Evolutionary conservation across 306 rosid genomes (phyloP), one percentile per base, ranked within the genome.

Genomic region (Oemleria cerasiformis): DNA sequence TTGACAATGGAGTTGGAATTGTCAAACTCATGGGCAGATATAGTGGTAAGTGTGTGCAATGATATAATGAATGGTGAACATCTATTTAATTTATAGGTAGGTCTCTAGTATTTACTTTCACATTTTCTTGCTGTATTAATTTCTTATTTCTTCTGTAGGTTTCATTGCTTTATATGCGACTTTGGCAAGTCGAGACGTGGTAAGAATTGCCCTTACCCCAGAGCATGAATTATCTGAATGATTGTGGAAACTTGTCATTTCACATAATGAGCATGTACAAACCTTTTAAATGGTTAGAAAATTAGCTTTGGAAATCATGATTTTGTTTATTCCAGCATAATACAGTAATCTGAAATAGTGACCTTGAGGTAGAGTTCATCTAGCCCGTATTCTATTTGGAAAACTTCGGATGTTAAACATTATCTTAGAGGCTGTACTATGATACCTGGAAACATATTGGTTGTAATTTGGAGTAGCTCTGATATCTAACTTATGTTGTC

Each of bases 141-240:
- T 67, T 43, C 58, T 56, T 74, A 12, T 84, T 84, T 84, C 60
- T 64, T 79, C 63, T 86, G 88, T 90, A 93, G 98, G 98, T 79
- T 93, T 91, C 81, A 93, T 93, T 80, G 98, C 97, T 73, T 86
- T 84, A 85, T 39, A 66, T 86, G 98, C 97, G 82, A 93, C 98
- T 78, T 82, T 88, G 86, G 98, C 98, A 48, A 93, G 94, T 82
- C 89, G 97, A 79, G 98, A 93, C 71, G 98, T 93, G 94, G 98
- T 93, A 84, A 78, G 90, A 63, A 73, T 48, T 55, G 67, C 63
- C 49, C n/a, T 73, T 63, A 72, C 63, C 68, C 53, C 15, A 66
- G 65, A 50, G 40, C 53, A 42, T 47, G 36, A 53, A 49, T 68
- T 65, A 36, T 73, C 36, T 23, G 4, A 15, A 65, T 30, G 71